These are phyloP conservation scores for Colletotrichum spinosum DNA, from an alignment of 2,329 filamentous ascomycete genomes.

Conservation along the genomic window DNA sequence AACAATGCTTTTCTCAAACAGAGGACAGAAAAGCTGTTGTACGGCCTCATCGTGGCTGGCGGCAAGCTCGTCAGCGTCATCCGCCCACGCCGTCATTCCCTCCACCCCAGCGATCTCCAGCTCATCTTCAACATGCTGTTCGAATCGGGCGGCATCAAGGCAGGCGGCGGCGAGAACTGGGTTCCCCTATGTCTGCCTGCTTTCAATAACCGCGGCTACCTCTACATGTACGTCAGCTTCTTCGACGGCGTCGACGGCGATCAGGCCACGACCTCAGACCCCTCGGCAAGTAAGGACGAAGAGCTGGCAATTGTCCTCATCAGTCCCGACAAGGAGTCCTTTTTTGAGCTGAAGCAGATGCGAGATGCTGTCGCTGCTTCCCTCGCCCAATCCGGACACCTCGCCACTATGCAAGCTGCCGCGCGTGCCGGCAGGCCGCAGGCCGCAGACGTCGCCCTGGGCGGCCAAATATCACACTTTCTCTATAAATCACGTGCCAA, in stretches of 20 bases:
- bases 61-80: conserved; percentile 95
- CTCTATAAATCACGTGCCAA: conserved; percentile 95
- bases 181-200: conserved; percentile 95
- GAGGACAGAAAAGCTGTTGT: conserved; percentile 82
- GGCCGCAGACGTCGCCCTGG: conserved; percentile 81
- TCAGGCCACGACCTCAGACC: conserved; percentile 47
- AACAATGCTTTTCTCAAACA: conserved; percentile 88
- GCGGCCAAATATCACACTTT: conserved; percentile 87
- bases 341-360: conserved; percentile 87
- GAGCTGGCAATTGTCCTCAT: conserved; percentile 94
- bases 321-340: conserved; percentile 91
- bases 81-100: conserved; percentile 90
- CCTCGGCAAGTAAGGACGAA: conserved; percentile 75
- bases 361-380: conserved; percentile 73
- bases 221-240: conserved; percentile 99
- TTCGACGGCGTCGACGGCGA: conserved; percentile 71
- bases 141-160: conserved; percentile 90
- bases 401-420: conserved; percentile 79
- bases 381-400: conserved; percentile 79
- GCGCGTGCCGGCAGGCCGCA: conserved; percentile 77
- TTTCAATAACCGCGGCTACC: conserved; percentile 95
- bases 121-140: conserved; percentile 99
- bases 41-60: conserved; percentile 92
- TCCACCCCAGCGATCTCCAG: conserved; percentile 95
- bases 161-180: conserved; percentile 94